These are phyloP conservation scores for Daldinia loculata DNA, from an alignment of 495 filamentous ascomycete species.

Conservation along the genomic window DNA sequence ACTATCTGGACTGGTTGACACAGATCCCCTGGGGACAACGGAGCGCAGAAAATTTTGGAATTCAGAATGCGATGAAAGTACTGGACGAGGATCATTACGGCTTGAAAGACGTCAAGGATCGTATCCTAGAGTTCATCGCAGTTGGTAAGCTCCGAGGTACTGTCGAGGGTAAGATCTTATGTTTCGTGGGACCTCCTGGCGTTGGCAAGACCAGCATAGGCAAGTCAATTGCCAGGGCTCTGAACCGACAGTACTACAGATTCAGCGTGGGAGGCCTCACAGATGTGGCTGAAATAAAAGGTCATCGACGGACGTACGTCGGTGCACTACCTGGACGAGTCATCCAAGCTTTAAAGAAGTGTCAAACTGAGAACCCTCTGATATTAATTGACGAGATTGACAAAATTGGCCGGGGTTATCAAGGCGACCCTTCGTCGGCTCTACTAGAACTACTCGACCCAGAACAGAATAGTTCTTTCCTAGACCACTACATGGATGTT, in stretches of 20 bases:
- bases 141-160: conserved; percentile 97
- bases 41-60: conserved; percentile 95
- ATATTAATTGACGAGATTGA: conserved; percentile 98
- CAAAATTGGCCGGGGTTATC: conserved; percentile 95
- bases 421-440: conserved; percentile 95
- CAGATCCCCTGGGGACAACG: conserved; percentile 98
- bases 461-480: conserved; percentile 96
- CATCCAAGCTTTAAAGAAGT: conserved; percentile 98
- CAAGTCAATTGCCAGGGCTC: conserved; percentile 93
- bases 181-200: conserved; percentile 92
- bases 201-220: conserved; percentile 99
- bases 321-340: conserved; percentile 95
- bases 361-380: conserved; percentile 96
- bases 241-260: conserved; percentile 95
- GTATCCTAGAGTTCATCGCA: conserved; percentile 98
- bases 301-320: conserved; percentile 95
- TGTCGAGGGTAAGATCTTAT: conserved; percentile 98
- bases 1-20: conserved; percentile 98
- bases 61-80: conserved; percentile 86
- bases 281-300: conserved; percentile 99
- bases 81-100: conserved; percentile 98
- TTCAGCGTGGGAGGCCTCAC: conserved; percentile 97
- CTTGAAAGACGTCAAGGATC: conserved; percentile 97
- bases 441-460: conserved; percentile 95
- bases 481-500: conserved; percentile 99